A percentile compares a stretch with the other conserved stretches of the same genome.
phyloP scores from a whole-genome alignment of 306 rosid species.

The Alnus glutinosa region DNA sequence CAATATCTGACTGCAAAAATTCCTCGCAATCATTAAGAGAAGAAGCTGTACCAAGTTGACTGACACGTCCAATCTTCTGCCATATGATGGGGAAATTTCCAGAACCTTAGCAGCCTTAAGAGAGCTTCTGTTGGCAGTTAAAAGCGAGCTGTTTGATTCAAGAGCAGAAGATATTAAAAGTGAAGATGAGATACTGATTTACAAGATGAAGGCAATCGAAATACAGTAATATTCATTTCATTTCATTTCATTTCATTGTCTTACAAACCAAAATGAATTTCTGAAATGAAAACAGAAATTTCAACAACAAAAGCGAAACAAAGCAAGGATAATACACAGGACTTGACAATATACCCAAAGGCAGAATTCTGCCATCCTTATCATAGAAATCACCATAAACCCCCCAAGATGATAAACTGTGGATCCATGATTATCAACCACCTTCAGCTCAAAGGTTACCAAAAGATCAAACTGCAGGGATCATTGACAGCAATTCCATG shows the following conservation, averaged over 20 bases:
- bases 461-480: slow-evolving; percentile 17
- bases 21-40: too few species aligned
- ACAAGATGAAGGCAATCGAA: neutral
- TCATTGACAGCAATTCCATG: slow-evolving; percentile 29
- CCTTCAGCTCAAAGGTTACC: slow-evolving; percentile 30
- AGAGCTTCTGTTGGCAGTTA: neutral
- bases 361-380: neutral
- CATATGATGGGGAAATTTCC: too few species aligned
- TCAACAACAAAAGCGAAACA: neutral
- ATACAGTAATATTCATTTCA: slow-evolving; percentile 2
- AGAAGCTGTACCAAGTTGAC: too few species aligned
- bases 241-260: slow-evolving; percentile 1
- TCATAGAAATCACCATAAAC: neutral
- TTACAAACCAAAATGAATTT: neutral
- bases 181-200: neutral
- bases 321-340: neutral
- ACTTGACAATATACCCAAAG: neutral
- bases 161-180: neutral
- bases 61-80: too few species aligned
- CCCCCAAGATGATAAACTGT: neutral
- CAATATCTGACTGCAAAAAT: too few species aligned
- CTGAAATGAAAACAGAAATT: neutral
- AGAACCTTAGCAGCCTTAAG: neutral
- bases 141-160: neutral
- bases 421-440: slow-evolving; percentile 16